Percentiles rank a stretch among this genome's conserved stretches.
phyloP scores from a whole-genome alignment of 2,329 filamentous ascomycete species.

The Xylaria sp. region DNA sequence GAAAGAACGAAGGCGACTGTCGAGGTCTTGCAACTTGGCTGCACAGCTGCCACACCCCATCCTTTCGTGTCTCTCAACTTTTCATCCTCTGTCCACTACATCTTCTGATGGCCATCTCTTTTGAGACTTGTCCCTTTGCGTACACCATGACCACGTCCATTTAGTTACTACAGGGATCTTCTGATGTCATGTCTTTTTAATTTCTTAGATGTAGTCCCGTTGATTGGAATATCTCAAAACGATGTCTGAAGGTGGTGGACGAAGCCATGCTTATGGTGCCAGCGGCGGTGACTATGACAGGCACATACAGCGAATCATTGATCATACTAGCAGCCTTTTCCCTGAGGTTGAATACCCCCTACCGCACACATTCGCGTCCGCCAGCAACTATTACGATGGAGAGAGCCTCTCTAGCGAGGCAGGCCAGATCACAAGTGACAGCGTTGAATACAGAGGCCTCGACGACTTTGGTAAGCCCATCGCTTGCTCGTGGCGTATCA shows the following conservation, averaged over 20 bases:
- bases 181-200: background rate
- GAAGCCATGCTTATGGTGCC: slow-evolving; percentile 37
- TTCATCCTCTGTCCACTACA: background rate
- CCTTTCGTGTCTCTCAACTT: too few species aligned
- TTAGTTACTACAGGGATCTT: background rate
- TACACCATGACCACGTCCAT: background rate
- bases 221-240: background rate
- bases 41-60: background rate
- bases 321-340: slow-evolving; percentile 44
- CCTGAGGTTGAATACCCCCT: slow-evolving; percentile 31
- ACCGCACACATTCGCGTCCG: slow-evolving; percentile 23
- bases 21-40: background rate
- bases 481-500: background rate
- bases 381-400: slow-evolving; percentile 5
- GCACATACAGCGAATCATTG: slow-evolving; percentile 48
- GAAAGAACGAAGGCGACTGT: slow-evolving; percentile 5
- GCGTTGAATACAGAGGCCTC: slow-evolving; percentile 33
- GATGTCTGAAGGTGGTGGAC: slow-evolving; percentile 43
- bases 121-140: background rate
- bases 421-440: slow-evolving; percentile 4
- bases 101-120: background rate
- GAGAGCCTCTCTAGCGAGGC: slow-evolving; percentile 19
- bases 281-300: slow-evolving; percentile 40
- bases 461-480: slow-evolving; percentile 48
- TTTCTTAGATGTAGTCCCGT: background rate